These are phyloP conservation scores for Entomortierella lignicola DNA, from an alignment of 192 early-diverging fungal species.

Conservation along the genomic window DNA sequence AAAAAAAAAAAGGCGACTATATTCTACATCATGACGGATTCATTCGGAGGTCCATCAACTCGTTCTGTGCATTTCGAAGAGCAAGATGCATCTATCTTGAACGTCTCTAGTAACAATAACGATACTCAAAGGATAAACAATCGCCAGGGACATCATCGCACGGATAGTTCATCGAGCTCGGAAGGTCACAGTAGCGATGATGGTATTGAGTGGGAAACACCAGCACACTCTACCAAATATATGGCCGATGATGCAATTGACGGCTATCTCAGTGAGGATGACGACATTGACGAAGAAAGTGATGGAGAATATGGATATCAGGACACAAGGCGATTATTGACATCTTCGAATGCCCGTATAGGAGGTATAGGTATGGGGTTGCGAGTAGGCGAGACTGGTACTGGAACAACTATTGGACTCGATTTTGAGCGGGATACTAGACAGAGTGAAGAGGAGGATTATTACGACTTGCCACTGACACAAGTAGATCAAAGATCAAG, in stretches of 20 bases:
- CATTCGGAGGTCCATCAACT: background rate
- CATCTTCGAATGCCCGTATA: constrained; percentile 15
- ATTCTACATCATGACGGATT: constrained; percentile 11
- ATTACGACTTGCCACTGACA: constrained; percentile 35
- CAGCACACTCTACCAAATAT: constrained; percentile 3
- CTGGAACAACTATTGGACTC: constrained; percentile 51
- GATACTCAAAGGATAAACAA: too few species aligned
- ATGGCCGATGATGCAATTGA: background rate
- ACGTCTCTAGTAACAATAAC: background rate
- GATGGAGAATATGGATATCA: constrained; percentile 10
- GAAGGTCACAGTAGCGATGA: constrained; percentile 37
- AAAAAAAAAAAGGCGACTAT: background rate
- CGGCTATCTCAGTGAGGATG: constrained; percentile 7
- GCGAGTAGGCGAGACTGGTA: constrained; percentile 51
- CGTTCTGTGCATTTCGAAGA: background rate
- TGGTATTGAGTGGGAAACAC: constrained; percentile 37
- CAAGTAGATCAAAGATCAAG: constrained; percentile 5
- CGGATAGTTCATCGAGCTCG: constrained; percentile 5
- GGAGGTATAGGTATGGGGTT: constrained; percentile 50
- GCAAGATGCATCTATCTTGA: background rate
- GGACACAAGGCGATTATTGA: constrained; percentile 27
- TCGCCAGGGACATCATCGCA: background rate
- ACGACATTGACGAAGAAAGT: constrained; percentile 3
- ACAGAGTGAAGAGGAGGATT: constrained; percentile 11
- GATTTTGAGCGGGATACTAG: constrained; percentile 21